phyloP scores from a whole-genome alignment of 225 moss, liverwort and hornwort genomes.

The Pseudoscleropodium purum region DNA sequence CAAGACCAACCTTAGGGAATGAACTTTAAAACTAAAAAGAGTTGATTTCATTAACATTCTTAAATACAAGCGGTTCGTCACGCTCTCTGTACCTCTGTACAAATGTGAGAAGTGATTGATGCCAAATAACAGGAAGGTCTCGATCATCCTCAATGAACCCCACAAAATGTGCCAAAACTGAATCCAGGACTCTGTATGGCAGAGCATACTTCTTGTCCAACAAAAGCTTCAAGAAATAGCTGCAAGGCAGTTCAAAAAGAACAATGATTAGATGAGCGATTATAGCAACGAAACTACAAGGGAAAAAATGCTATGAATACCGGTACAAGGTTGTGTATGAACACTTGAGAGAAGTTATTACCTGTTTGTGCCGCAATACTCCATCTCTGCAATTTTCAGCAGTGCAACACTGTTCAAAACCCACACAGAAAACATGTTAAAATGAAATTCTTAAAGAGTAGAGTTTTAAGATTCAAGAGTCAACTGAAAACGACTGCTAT shows the following conservation, averaged over 20 bases:
- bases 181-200: conserved; percentile 86
- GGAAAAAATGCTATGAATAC: too few relatives aligned
- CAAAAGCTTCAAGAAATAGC: conserved; percentile 91
- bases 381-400: conserved; percentile 84
- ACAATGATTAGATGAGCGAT: neutral
- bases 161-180: conserved; percentile 76
- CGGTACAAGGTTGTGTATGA: neutral
- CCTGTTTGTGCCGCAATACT: conserved; percentile 92
- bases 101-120: conserved; percentile 87
- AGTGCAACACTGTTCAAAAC: conserved; percentile 69
- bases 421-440: neutral
- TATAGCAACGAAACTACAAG: neutral
- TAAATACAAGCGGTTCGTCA: neutral
- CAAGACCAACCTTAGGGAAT: neutral
- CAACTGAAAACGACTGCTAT: neutral
- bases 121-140: conserved; percentile 99
- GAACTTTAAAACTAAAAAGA: neutral
- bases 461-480: neutral
- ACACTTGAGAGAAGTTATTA: neutral
- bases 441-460: neutral
- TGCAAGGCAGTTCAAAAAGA: conserved; percentile 9
- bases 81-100: conserved; percentile 56
- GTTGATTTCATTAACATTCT: neutral
- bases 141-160: conserved; percentile 69
- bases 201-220: conserved; percentile 99